A percentile compares a stretch with the other conserved stretches of the same genome.
These are phyloP conservation scores for Rugonectria rugulosa DNA, from an alignment of 2,329 filamentous ascomycete species.

Conservation along the genomic window DNA sequence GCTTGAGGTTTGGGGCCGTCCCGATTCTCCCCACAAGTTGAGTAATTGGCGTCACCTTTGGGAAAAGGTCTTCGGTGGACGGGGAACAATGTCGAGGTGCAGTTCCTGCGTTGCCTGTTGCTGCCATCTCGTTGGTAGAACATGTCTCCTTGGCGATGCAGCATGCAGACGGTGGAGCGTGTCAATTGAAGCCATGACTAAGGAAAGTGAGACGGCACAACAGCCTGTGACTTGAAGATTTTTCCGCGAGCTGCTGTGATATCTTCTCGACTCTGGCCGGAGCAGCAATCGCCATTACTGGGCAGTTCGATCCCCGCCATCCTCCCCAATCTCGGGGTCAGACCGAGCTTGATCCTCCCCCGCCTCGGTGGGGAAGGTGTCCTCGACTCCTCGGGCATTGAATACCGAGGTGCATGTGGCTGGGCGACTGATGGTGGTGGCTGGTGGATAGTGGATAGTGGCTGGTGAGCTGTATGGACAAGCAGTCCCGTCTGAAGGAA, in stretches of 20 bases:
- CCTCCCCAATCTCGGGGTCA: constrained; percentile 13
- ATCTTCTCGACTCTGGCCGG: constrained; percentile 4
- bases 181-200: neutral
- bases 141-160: neutral
- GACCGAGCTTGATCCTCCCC: constrained; percentile 16
- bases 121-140: neutral
- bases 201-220: neutral
- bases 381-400: constrained; percentile 33
- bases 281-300: neutral
- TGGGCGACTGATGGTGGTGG: no score
- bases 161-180: neutral
- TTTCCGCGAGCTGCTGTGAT: neutral
- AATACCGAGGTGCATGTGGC: constrained; percentile 18
- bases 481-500: neutral
- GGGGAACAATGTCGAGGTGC: constrained; percentile 17
- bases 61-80: constrained; percentile 21
- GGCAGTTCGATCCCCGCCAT: constrained; percentile 10
- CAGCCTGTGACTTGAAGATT: neutral
- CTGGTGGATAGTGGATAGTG: neutral
- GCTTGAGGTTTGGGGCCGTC: constrained; percentile 21
- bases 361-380: constrained; percentile 26
- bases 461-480: neutral
- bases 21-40: constrained; percentile 40
- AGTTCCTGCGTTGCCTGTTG: neutral
- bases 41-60: constrained; percentile 22